Percentiles rank a stretch among this genome's conserved stretches.
Evolutionary conservation across 225 moss, liverwort and hornwort species (phyloP).

Genomic region (Polytrichum commune): DNA sequence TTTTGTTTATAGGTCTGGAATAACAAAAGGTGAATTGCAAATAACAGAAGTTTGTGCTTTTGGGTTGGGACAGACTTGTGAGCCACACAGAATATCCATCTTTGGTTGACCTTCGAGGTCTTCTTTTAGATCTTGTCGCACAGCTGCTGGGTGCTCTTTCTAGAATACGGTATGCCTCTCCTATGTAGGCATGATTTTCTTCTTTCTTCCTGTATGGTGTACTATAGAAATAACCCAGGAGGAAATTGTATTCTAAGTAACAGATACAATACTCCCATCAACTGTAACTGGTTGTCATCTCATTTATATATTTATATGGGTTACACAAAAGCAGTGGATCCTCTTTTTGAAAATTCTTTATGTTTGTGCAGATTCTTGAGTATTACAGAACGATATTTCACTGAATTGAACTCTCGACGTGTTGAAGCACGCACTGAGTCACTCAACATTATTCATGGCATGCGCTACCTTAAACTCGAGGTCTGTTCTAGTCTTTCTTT

Average conservation of each 20-base stretch:
- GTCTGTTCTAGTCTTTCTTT: conserved; percentile 40
- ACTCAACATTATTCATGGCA: conserved; percentile 91
- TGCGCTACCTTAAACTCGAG: conserved; percentile 98
- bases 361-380: conserved; percentile 78
- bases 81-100: conserved; percentile 94
- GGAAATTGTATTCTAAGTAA: too few species aligned
- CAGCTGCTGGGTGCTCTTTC: conserved; percentile 97
- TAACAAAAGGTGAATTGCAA: too few species aligned
- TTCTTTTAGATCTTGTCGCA: conserved; percentile 90
- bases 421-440: conserved; percentile 84
- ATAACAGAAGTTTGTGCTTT: not conserved
- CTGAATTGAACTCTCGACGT: conserved; percentile 67
- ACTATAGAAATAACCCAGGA: too few species aligned
- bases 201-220: conserved; percentile 2
- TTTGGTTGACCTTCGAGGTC: conserved; percentile 90
- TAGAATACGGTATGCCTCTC: conserved; percentile 65
- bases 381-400: conserved; percentile 91
- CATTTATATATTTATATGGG: too few species aligned
- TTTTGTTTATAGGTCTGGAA: too few species aligned
- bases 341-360: too few species aligned
- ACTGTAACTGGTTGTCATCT: too few species aligned
- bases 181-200: conserved; percentile 9
- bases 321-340: too few species aligned
- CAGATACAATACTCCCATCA: too few species aligned
- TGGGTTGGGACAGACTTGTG: conserved; percentile 65